phyloP scores from a whole-genome alignment of 164 flowering plant genomes.

The Nelumbo lutea region DNA sequence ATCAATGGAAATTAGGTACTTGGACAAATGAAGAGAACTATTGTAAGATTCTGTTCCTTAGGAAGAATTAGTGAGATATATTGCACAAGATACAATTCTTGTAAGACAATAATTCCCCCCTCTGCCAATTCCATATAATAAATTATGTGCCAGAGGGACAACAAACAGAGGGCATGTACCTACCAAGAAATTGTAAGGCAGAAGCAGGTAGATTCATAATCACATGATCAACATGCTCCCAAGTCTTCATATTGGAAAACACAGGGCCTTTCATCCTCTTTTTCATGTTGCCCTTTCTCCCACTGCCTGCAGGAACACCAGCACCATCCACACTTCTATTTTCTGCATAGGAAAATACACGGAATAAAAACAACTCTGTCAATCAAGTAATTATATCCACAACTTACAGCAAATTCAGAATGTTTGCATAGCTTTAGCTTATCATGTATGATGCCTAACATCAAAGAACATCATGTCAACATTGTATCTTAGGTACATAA shows the following conservation, averaged over 20 bases:
- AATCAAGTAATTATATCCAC: background rate
- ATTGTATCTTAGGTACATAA: no score
- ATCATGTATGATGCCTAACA: background rate
- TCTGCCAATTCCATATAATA: no score
- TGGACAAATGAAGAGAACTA: background rate
- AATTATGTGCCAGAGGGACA: background rate
- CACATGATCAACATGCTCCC: conserved; percentile 96
- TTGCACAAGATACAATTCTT: background rate
- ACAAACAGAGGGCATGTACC: background rate
- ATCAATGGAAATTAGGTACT: background rate
- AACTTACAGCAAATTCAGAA: no score
- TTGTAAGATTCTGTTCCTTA: background rate
- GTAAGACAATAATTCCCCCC: no score
- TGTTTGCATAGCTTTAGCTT: no score
- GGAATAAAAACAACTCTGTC: conserved; percentile 1
- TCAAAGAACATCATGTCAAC: background rate
- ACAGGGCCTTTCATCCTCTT: conserved; percentile 53
- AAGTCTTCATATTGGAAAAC: conserved; percentile 39
- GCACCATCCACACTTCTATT: conserved; percentile 24
- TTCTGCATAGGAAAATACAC: conserved; percentile 28
- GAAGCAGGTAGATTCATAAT: conserved; percentile 98
- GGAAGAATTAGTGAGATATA: background rate
- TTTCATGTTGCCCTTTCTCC: conserved; percentile 39
- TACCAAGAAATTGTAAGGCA: conserved; percentile 87
- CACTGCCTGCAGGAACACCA: conserved; percentile 15